Base-by-base conservation (phyloP, 805 yeast species). In the Pichia insulana region DNA sequence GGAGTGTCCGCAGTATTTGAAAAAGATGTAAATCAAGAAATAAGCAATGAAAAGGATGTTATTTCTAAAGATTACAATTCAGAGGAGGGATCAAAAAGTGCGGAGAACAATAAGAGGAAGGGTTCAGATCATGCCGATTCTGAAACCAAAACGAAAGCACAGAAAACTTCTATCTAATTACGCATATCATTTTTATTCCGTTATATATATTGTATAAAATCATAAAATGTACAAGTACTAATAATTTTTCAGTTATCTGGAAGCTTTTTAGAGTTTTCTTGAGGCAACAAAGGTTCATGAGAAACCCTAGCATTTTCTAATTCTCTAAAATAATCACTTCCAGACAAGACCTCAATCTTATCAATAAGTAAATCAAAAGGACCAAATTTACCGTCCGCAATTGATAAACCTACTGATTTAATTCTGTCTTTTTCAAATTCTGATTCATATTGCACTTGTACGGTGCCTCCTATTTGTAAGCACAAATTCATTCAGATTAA, bases 391-490 rank as follows among this genome's bases (percentile, higher is more conserved):
- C 80, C 74, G 58, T 86, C 95, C 38, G 83, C 69, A 34, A 85
- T 71, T 8, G 95, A 92, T 28, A 85, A 62, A 2, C 95, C 95
- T 16, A 85, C 65, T 4, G 89, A 80, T 52, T 78, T 77, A 40
- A 85, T 75, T 48, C 75, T 74, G 17, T 74, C 67, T 52, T 73
- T 76, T 57, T 84, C 82, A 58, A 85, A 65, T 27, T 67, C 69
- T 40, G 67, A 66, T 51, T 76, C 79, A 41, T 69, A 70, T 59
- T 77, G 82, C 34, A 74, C 70, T 34, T 71, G 68, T 13, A 64
- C 51, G 36, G 45, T 48, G n/a, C 95, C 95, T 70, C 83, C 83
- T 78, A 58, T 83, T 84, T 18, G 95, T 86, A 61, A 85, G 69
- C 40, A 86, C 88, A 61, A 86, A 84, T 55, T 82, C 88, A 50